These are phyloP conservation scores for Vitis cinerea DNA, from an alignment of 164 flowering plant genomes.

Conservation along the genomic window DNA sequence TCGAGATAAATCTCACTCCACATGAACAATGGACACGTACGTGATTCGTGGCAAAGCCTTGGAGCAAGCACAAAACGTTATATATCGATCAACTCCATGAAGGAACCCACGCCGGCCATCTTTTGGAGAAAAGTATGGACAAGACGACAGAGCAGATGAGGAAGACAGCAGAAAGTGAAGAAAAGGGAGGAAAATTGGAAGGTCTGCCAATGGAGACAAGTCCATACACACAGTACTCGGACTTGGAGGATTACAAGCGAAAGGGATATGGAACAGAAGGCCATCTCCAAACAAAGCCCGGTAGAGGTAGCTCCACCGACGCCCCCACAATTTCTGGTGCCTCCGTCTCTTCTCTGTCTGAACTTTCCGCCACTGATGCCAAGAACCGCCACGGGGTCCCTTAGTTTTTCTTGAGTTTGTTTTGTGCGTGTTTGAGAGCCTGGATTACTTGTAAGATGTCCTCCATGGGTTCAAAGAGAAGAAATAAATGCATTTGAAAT, in stretches of 20 bases:
- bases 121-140: conserved; percentile 3
- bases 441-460: too few relatives aligned
- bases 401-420: neutral
- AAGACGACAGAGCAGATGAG: conserved; percentile 7
- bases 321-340: conserved; percentile 66
- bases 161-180: conserved; percentile 4
- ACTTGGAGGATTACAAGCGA: conserved; percentile 72
- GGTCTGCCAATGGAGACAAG: conserved; percentile 61
- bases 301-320: conserved; percentile 54
- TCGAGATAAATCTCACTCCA: too few relatives aligned
- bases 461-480: neutral
- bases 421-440: neutral
- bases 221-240: conserved; percentile 59
- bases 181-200: conserved; percentile 18
- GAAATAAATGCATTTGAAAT: neutral
- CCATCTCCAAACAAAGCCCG: conserved; percentile 44
- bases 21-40: too few relatives aligned
- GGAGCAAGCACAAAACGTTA: too few relatives aligned
- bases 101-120: too few relatives aligned
- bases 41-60: too few relatives aligned
- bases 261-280: conserved; percentile 70
- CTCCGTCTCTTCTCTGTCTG: conserved; percentile 1
- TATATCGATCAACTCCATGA: too few relatives aligned
- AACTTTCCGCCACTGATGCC: conserved; percentile 3
- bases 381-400: conserved; percentile 23